These are phyloP conservation scores for Eimeria falciformis DNA, from an alignment of 169 alveolate genomes.

Conservation along the genomic window DNA sequence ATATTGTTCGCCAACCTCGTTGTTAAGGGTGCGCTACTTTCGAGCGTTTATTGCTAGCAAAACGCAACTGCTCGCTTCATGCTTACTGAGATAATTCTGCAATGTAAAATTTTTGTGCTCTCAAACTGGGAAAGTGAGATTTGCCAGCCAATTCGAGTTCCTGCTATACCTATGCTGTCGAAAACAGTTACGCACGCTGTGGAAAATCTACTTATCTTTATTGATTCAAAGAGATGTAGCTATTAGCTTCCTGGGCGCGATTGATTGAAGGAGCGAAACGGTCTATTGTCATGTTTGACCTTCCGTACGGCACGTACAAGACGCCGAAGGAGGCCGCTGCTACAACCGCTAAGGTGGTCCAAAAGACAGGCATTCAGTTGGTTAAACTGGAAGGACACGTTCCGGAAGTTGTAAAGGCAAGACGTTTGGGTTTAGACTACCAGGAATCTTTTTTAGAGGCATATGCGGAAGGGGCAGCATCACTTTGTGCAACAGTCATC, in stretches of 20 bases:
- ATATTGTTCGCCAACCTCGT: slow-evolving; percentile 75
- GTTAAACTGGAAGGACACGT: slow-evolving; percentile 77
- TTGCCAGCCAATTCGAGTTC: too few species aligned
- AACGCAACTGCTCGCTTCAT: too few species aligned
- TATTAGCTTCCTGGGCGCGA: not conserved
- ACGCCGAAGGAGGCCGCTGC: slow-evolving; percentile 74
- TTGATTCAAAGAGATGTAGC: not conserved
- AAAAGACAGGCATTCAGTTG: slow-evolving; percentile 69
- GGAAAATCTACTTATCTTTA: not conserved
- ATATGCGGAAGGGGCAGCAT: not conserved
- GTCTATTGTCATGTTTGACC: slow-evolving; percentile 76
- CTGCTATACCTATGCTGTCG: too few species aligned
- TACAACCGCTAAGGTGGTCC: slow-evolving; percentile 56
- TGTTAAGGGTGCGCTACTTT: slow-evolving; percentile 37
- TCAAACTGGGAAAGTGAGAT: too few species aligned
- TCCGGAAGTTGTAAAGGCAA: slow-evolving; percentile 76
- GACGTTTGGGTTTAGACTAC: not conserved
- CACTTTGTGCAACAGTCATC: not conserved
- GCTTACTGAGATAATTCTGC: too few species aligned
- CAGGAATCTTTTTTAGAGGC: not conserved
- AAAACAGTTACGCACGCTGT: not conserved
- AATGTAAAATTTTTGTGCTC: not conserved
- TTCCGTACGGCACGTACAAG: slow-evolving; percentile 76
- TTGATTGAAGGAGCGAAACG: slow-evolving; percentile 72
- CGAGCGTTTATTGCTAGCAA: too few species aligned